Conservation (phyloP, 1,139 yeast genomes). For the Candida sp. region DNA sequence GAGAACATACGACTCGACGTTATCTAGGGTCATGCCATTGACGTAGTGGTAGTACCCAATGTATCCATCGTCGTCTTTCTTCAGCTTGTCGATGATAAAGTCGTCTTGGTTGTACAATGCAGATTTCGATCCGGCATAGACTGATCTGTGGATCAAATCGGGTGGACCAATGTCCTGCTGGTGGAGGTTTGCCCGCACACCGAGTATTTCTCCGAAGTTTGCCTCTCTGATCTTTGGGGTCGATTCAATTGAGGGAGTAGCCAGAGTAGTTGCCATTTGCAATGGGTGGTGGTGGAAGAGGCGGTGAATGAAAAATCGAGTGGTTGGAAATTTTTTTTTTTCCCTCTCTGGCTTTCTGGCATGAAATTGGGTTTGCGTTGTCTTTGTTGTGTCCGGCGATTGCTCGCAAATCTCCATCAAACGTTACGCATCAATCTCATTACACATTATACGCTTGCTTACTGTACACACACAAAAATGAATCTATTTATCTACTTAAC, state of each 20-base stretch:
- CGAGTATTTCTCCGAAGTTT: slow-evolving; percentile 32
- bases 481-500: slow-evolving; percentile 3
- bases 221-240: slow-evolving; percentile 31
- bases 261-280: background rate
- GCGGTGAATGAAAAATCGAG: background rate
- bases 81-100: slow-evolving; percentile 20
- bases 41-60: slow-evolving; percentile 44
- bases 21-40: slow-evolving; percentile 35
- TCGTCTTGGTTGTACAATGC: slow-evolving; percentile 33
- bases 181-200: slow-evolving; percentile 23
- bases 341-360: background rate
- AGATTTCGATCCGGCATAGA: slow-evolving; percentile 36
- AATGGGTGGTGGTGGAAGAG: background rate
- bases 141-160: slow-evolving; percentile 46
- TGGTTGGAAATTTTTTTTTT: background rate
- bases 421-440: no score
- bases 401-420: background rate
- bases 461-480: background rate
- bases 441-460: no score
- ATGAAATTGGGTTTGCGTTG: background rate
- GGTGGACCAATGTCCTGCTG: slow-evolving; percentile 35
- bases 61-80: slow-evolving; percentile 40
- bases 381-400: background rate
- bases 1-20: slow-evolving; percentile 26
- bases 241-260: slow-evolving; percentile 1